Evolutionary conservation across 1,284 basidiomycete species (phyloP), one percentile per base, ranked within the genome.

Genomic region (Pascua sp.): DNA sequence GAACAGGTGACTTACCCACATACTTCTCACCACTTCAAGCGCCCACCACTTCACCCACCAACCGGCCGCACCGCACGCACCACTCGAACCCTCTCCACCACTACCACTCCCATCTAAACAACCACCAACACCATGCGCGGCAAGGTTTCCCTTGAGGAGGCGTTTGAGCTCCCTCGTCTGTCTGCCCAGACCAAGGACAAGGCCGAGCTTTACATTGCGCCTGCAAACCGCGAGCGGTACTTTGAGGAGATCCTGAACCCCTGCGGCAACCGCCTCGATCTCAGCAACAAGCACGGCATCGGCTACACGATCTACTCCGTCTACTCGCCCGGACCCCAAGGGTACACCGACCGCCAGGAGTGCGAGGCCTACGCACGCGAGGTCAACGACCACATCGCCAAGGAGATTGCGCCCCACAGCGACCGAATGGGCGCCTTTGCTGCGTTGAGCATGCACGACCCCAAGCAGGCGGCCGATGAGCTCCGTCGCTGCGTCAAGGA

Each of bases 351-450:
- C 51, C 56, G 60, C 39, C n/a, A 16, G 15, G 60, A 59, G 54
- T 62, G 60, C 42, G 60, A 62, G 54, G 16, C 55, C 45, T 62
- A 62, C 54, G 60, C 60, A 2, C n/a, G 45, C 39, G 60, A 62
- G 54, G 45, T 44, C 37, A 62, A 62, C 55, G 60, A 62, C 56
- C 53, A 46, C 18, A 61, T 69, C 32, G 57, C 67, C 42, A 48
- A 61, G 47, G 63, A 73, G 58, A 69, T 72, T 55, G 61, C 67
- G 43, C 53, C 60, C 48, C 68, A 68, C 56, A 54, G 49, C 13
- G 67, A 70, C 60, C 68, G 70, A 11, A 71, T 73, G 63, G 71
- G 71, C 49, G 71, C 69, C 18, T 71, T 73, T 39, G 72, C 72
- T 38, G 68, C 69, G 13, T 64, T 73, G 39, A 68, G 66, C 46